Base-by-base conservation (phyloP, 768 basidiomycete species). In the Rhodocollybia butyracea region DNA sequence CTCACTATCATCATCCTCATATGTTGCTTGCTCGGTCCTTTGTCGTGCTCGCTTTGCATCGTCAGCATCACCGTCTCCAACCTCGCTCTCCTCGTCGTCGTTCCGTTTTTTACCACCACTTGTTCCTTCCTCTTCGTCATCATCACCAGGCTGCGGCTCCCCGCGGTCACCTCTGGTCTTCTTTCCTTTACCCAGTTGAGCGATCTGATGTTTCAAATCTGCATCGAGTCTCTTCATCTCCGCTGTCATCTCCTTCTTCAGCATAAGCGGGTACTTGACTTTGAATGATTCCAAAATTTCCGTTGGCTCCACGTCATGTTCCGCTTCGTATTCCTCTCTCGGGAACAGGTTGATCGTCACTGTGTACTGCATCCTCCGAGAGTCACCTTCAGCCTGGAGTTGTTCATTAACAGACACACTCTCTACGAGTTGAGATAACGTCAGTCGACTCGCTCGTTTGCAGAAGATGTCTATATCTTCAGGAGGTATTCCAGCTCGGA, bases 341-440 rank as follows among this genome's bases (percentile, higher is more conserved):
- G 94, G 93, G 74, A 91, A 98, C 73, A 99, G 91, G 43, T 79
- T 76, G 60, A 98, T 83, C 31, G 86, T 73, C 56, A 98, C 81
- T 2, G 79, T 85, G 76, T 94, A 96, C 43, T 85, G 80, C 45
- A 91, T 90, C 57, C 83, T 80, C 39, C 95, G 84, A 1, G 85
- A 78, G 45, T 82, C 78, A 46, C 82, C 83, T 57, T 86, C 83
- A 26, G 81, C 78, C 15, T 77, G 80, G 19, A 96, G 76, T 32
- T 79, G 77, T 68, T 99, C 95, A 47, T 81, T 88, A 13, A 99
- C 94, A 0, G 74, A 76, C 43, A 96, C 87, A 48, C 78, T 79
- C 59, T 98, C 90, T 50, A 97, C 81, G 30, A 98, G 75, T 67
- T 98, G 92, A 4, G 95, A 89, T 21, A 98, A 81, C 8, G 88